Evolutionary conservation across 106 monocot species (phyloP).

Genomic region (Gastrodia elata): DNA sequence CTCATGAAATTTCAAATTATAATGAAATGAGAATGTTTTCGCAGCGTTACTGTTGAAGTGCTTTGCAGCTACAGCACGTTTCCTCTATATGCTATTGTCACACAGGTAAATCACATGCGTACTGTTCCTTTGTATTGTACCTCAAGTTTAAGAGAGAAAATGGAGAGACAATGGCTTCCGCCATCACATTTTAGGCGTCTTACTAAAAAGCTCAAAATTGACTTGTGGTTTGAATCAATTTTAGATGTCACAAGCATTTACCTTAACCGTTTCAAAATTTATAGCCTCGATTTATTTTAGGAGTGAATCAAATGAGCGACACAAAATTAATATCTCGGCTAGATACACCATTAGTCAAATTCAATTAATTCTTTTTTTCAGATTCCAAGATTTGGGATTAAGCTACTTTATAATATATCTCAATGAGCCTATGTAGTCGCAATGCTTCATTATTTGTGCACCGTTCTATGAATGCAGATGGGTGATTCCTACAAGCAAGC

Average conservation of each 20-base stretch:
- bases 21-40: constrained; percentile 6
- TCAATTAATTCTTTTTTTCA: too few relatives aligned
- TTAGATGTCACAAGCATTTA: too few relatives aligned
- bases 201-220: neutral
- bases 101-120: constrained; percentile 31
- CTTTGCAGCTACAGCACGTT: constrained; percentile 58
- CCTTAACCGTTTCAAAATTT: too few relatives aligned
- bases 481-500: constrained; percentile 22
- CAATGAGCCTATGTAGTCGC: neutral
- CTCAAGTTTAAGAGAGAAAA: neutral
- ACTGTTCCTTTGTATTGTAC: neutral
- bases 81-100: constrained; percentile 59
- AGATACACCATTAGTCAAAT: too few relatives aligned
- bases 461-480: constrained; percentile 8
- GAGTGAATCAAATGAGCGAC: too few relatives aligned
- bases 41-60: constrained; percentile 45
- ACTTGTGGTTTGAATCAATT: neutral
- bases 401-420: too few relatives aligned
- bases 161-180: neutral
- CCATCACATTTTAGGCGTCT: neutral
- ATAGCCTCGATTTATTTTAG: too few relatives aligned
- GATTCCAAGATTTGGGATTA: too few relatives aligned
- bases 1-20: neutral
- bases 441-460: neutral
- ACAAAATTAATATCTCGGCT: too few relatives aligned